Conservation (phyloP, 2,329 filamentous ascomycete genomes). For the Fusarium duplospermum region DNA sequence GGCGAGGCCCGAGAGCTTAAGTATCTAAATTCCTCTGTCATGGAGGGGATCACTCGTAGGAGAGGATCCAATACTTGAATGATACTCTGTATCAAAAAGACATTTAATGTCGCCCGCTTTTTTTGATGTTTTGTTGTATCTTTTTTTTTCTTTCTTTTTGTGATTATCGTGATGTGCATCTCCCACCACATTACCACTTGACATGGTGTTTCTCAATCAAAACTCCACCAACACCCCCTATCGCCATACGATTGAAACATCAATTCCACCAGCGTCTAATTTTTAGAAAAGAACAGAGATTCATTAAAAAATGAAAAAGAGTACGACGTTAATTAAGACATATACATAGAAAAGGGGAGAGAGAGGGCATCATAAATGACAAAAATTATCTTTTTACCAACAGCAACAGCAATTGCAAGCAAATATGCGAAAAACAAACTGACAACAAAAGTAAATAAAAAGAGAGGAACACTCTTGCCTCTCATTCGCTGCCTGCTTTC, state of each 20-base stretch:
- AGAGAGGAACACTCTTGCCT: constrained; percentile 18
- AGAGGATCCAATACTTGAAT: background rate
- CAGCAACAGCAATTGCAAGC: background rate
- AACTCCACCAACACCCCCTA: background rate
- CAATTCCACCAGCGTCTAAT: background rate
- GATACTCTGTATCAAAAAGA: background rate
- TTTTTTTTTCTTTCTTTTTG: background rate
- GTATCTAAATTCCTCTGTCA: background rate
- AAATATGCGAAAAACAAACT: background rate
- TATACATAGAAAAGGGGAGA: constrained; percentile 8
- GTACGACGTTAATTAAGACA: constrained; percentile 32
- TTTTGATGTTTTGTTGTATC: background rate
- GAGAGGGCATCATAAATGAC: background rate
- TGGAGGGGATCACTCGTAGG: background rate
- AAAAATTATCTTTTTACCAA: background rate
- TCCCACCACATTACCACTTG: background rate
- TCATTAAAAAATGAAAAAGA: constrained; percentile 17
- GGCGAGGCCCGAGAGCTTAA: background rate
- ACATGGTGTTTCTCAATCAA: background rate
- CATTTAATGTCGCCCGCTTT: background rate
- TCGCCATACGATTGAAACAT: background rate
- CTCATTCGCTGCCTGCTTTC: constrained; percentile 25
- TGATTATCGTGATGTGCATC: background rate
- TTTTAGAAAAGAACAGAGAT: background rate
- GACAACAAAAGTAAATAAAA: background rate